These are phyloP conservation scores for Abrus precatorius DNA, from an alignment of 306 rosid species.

Conservation along the genomic window DNA sequence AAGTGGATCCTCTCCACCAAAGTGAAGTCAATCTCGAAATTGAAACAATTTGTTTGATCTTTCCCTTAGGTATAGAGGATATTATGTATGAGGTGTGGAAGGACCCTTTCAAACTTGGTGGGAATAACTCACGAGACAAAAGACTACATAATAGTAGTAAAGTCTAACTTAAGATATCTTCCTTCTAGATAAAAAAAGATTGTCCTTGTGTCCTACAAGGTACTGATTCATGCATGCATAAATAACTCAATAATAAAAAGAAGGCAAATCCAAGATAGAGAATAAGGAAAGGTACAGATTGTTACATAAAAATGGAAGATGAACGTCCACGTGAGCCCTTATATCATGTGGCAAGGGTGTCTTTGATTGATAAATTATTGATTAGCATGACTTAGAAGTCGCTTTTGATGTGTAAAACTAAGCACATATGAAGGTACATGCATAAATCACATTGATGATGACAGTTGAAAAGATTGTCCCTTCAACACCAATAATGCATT, in stretches of 20 bases:
- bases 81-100: constrained; percentile 20
- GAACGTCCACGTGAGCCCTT: constrained; percentile 47
- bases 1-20: constrained; percentile 49
- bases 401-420: constrained; percentile 39
- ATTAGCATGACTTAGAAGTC: constrained; percentile 39
- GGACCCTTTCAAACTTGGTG: constrained; percentile 47
- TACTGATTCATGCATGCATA: constrained; percentile 43
- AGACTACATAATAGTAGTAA: constrained; percentile 8
- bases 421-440: constrained; percentile 25
- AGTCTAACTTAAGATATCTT: constrained; percentile 29
- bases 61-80: constrained; percentile 7
- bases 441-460: constrained; percentile 44
- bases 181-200: constrained; percentile 28
- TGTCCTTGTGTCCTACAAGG: constrained; percentile 42
- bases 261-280: constrained; percentile 34
- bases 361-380: constrained; percentile 44
- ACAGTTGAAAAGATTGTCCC: constrained; percentile 36
- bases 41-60: constrained; percentile 45
- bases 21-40: constrained; percentile 51
- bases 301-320: constrained; percentile 6
- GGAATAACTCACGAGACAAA: constrained; percentile 42
- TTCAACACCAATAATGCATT: constrained; percentile 46
- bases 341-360: constrained; percentile 45
- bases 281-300: constrained; percentile 32
- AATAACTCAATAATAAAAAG: constrained; percentile 43